A percentile compares a stretch with the other conserved stretches of the same genome.
Evolutionary conservation across 1,284 basidiomycete species (phyloP).

Genomic region (Trametes hirsuta): DNA sequence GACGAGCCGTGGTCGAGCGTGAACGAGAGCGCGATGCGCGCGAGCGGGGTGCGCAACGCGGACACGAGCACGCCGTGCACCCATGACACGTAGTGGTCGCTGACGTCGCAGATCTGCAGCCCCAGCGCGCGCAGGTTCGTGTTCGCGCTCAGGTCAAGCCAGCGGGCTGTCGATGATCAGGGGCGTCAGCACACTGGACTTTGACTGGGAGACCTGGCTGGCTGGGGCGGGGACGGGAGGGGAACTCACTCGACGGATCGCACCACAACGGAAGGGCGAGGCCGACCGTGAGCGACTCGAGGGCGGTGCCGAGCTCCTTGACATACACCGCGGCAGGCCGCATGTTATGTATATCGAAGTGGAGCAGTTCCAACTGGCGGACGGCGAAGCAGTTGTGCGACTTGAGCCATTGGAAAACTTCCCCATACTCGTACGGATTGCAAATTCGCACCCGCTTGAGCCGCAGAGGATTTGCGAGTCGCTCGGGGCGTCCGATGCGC

Average conservation of each 20-base stretch:
- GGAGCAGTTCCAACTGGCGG: conserved; percentile 4
- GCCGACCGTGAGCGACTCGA: conserved; percentile 9
- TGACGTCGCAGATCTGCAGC: conserved; percentile 7
- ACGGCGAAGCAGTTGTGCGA: not conserved
- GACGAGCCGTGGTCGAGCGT: conserved; percentile 8
- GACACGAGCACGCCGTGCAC: conserved; percentile 5
- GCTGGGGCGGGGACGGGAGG: not conserved
- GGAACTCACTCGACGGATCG: conserved; percentile 1
- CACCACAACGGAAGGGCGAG: not conserved
- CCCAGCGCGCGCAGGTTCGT: conserved; percentile 4
- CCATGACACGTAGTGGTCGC: not conserved
- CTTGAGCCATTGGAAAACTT: conserved; percentile 2
- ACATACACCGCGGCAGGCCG: conserved; percentile 2
- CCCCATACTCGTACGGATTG: conserved; percentile 8
- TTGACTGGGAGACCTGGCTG: not conserved
- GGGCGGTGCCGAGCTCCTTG: not conserved
- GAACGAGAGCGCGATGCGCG: conserved; percentile 8
- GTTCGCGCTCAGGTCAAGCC: not conserved
- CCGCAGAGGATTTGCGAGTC: not conserved
- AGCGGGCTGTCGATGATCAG: not conserved
- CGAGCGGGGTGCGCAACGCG: not conserved
- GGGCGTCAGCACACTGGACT: not conserved
- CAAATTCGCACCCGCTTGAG: not conserved
- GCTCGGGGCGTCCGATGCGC: not conserved
- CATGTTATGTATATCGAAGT: conserved; percentile 3